Base-by-base conservation (phyloP, 1,284 basidiomycete genomes). In the Pholiota adiposa region DNA sequence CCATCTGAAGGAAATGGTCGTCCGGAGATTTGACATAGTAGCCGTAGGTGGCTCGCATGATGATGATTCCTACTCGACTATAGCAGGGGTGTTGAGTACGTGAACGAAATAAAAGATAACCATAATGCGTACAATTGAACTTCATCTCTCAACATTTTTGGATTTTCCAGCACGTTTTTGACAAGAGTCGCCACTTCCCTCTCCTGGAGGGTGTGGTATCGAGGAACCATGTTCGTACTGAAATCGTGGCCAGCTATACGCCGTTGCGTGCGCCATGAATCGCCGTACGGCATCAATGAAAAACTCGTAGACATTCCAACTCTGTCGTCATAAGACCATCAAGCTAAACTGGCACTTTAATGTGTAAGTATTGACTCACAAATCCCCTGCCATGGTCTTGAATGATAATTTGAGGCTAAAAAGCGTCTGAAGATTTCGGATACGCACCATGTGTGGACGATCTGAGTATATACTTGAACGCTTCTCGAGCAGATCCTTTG, bases 211-310 rank as follows among this genome's bases (percentile, higher is more conserved):
- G 69, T 59, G 21, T 66, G 55, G 48, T 74, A 74, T 12, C 68
- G 63, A 4, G 59, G 44, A n/a, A 72, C 63, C 21, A 66, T 62
- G 8, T 55, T 61, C 14, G 62, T 67, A 2, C 67, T 64, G 51
- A 77, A 69, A 38, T 71, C 65, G 53, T 73, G 71, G 7, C 70
- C 63, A 36, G 75, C 66, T 31, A 75, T 55, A 36, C 67, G 69
- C 3, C 79, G 70, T 56, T 77, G 74, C 50, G 74, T 74, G 12
- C 74, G 69, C 67, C 75, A 79, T 4, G 69, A 69, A 3, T 71
- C 68, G 5, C 74, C 73, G 56, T 77, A 78, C 4, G 62, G 66
- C 23, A 60, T 34, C 51, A 77, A 63, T 12, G 72, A 71, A 40
- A 79, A 68, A 1, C 70, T 65, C 50, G 72, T 65, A 31, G 69